These are phyloP conservation scores for Stenogyne calaminthoides DNA, from an alignment of 305 asterid species.

Conservation along the genomic window DNA sequence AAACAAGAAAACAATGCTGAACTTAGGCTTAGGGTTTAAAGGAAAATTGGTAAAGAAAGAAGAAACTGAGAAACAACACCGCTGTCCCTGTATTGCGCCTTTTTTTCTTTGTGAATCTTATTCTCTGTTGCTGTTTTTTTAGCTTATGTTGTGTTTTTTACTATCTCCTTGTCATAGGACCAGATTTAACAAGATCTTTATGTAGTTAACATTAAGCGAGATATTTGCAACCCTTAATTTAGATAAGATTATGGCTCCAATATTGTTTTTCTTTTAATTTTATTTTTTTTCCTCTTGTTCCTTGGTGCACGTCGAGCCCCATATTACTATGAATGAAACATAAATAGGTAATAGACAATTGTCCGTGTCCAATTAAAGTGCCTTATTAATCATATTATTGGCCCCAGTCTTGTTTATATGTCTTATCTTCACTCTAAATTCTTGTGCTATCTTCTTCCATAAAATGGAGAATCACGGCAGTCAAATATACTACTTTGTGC, in stretches of 20 bases:
- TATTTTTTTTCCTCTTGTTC: too few relatives aligned
- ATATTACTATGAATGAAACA: background rate
- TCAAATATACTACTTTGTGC: background rate
- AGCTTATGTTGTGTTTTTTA: background rate
- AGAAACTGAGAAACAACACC: background rate
- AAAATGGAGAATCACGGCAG: background rate
- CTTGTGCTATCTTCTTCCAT: background rate
- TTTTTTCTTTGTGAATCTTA: background rate
- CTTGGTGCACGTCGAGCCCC: too few relatives aligned
- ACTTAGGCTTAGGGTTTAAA: background rate
- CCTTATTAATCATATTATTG: background rate
- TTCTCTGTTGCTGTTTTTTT: background rate
- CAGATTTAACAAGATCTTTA: background rate
- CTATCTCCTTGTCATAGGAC: background rate
- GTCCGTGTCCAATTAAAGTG: background rate
- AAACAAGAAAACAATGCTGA: background rate
- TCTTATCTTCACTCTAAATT: background rate
- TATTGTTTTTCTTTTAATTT: too few relatives aligned
- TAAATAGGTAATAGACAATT: conserved; percentile 17
- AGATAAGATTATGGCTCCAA: too few relatives aligned
- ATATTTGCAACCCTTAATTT: background rate
- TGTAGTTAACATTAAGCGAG: background rate
- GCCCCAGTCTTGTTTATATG: background rate
- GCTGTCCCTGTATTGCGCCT: background rate
- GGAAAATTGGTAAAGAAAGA: background rate